Percentiles rank a stretch among this genome's conserved stretches.
Evolutionary conservation across 768 basidiomycete genomes (phyloP).

Genomic region (Leccinum uliginosum): DNA sequence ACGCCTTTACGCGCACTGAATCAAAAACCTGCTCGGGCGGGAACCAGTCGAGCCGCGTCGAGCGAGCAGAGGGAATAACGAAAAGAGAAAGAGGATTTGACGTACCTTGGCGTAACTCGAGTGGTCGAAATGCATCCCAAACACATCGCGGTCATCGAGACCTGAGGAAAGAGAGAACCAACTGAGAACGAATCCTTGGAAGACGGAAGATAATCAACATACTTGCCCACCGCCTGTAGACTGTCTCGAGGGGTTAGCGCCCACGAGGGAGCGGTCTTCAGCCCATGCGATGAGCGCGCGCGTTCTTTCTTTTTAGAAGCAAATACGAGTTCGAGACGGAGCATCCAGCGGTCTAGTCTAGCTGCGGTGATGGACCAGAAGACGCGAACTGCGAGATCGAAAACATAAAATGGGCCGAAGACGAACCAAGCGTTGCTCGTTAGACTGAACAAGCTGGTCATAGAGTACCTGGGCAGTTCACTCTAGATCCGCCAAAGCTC

Average conservation of each 20-base stretch:
- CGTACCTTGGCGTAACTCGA: slow-evolving; percentile 73
- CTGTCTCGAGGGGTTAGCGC: slow-evolving; percentile 46
- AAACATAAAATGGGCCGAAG: neutral
- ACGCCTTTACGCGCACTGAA: slow-evolving; percentile 43
- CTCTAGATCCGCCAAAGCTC: no score
- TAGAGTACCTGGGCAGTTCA: no score
- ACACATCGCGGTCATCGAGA: slow-evolving; percentile 60
- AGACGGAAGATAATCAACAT: neutral
- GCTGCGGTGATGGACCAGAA: slow-evolving; percentile 43
- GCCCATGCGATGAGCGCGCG: slow-evolving; percentile 40
- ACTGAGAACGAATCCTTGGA: neutral
- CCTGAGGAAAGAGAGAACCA: slow-evolving; percentile 35
- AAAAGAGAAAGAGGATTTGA: neutral
- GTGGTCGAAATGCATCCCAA: slow-evolving; percentile 75
- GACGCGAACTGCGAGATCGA: slow-evolving; percentile 41
- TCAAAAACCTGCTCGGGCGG: slow-evolving; percentile 38
- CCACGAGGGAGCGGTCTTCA: slow-evolving; percentile 49
- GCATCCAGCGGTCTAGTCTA: slow-evolving; percentile 29
- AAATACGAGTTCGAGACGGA: slow-evolving; percentile 36
- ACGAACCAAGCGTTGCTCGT: no score
- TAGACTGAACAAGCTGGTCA: no score
- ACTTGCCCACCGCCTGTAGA: slow-evolving; percentile 55
- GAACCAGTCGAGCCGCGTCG: neutral
- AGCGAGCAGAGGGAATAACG: no score
- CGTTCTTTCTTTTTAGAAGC: slow-evolving; percentile 27